Evolutionary conservation across 2,329 filamentous ascomycete genomes (phyloP), one percentile per base, ranked within the genome.

Genomic region (Lecanicillium sp.): DNA sequence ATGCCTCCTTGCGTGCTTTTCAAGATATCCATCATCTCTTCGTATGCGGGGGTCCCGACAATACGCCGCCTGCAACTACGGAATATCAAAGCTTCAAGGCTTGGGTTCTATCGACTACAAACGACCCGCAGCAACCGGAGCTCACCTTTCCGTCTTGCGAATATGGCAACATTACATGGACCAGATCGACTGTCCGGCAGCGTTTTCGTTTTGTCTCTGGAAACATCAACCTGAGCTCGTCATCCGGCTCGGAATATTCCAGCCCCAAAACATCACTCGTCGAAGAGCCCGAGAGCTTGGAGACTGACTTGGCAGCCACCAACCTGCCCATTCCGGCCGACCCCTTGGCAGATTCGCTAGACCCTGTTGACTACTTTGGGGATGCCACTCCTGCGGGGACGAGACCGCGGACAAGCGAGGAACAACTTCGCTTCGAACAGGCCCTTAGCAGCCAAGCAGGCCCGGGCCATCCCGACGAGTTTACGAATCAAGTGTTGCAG

Each of bases 91-190:
- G 72, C 30, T 89, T 90, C 63, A 85, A 80, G 55, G 63, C 67
- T 4, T 90, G 85, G 85, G 66, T 76, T 2, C 63, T 82, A 40
- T 75, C 68, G 35, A 68, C 71, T 20, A 62, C 70, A n/a, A 64
- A 64, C 32, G 64, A 72, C 25, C 64, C 67, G 15, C 71, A 77
- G 33, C 66, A 65, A 13, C 52, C 71, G 17, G 73, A 78, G 45
- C 60, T 73, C 5, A 68, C 60, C 47, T 57, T 71, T 35, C 72
- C 68, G 28, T 77, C 71, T 6, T 73, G 76, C 45, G 55, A 63
- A 14, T 87, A 81, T 51, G 81, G 71, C 3, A 79, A 77, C 4
- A 65, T 83, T 18, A 67, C 68, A 12, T 90, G 85, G 85, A 80
- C 76, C 3, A 80, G 72, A 44, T 82, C 75, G 18, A 86, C 83